Base-by-base conservation (phyloP, 805 yeast species). In the Zygosaccharomyces bailii region DNA sequence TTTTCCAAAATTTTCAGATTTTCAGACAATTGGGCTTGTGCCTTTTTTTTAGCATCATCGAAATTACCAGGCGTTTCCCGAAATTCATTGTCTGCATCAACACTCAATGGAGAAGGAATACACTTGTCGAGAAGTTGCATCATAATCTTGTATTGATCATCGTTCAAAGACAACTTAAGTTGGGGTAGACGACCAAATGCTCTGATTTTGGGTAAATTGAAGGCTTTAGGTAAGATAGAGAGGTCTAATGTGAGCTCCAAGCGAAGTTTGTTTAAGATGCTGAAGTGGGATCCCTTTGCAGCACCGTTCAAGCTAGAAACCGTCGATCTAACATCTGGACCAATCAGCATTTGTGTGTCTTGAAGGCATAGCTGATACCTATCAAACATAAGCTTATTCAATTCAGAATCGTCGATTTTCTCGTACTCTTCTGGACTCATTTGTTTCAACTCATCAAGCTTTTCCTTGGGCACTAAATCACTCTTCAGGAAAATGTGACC, bases 401-500 rank as follows among this genome's bases (percentile, higher is more conserved):
- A 69, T n/a, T 63, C 67, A 24, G 58, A 58, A 21, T 65, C 53
- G 38, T 66, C 67, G 16, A 70, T 58, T 29, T 76, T 72, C 14
- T 79, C 76, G 86, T 95, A 91, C 56, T 91, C 96, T 2, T 75
- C 79, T 5, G 68, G 66, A 4, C 73, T 71, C 57, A 86, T 79
- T 19, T 79, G 71, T 57, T 82, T 86, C 36, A 89, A 78, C 46
- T 80, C 81, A 40, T 82, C 80, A 20, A 89, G 75, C 36, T 78
- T 79, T 3, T 76, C 74, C 51, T 79, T 79, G 37, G 84, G 86
- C 3, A 82, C 93, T 32, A 91, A 73, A 55, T 90, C 93, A 59
- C 96, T 86, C 1, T 72, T 67, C 11, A 93, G 79, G 51, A 88
- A 82, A 18, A 95, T 83, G 63, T 91, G 96, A 59, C 99, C 99